These are phyloP conservation scores for Retiboletus flavoniger DNA, from an alignment of 1,284 basidiomycete species.

Conservation along the genomic window DNA sequence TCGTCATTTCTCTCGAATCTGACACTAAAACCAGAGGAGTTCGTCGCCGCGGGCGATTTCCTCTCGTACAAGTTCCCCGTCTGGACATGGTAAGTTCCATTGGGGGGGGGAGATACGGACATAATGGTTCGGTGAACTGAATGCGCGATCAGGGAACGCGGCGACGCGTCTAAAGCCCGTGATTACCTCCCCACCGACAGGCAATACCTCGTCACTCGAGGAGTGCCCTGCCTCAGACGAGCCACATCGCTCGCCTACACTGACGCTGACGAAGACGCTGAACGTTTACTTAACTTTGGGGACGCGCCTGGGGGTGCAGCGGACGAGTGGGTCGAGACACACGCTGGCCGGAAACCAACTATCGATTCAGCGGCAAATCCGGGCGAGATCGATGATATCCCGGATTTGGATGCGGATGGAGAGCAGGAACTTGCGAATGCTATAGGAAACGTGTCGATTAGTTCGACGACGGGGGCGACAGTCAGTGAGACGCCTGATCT, in stretches of 20 bases:
- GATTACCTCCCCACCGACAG: conserved; percentile 94
- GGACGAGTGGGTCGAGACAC: conserved; percentile 88
- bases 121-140: not conserved
- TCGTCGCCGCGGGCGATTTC: conserved; percentile 94
- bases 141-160: conserved; percentile 70
- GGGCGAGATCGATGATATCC: conserved; percentile 76
- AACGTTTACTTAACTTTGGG: conserved; percentile 78
- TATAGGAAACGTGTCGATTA: conserved; percentile 41
- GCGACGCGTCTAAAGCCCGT: conserved; percentile 78
- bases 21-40: conserved; percentile 70
- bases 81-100: conserved; percentile 84
- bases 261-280: conserved; percentile 91
- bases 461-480: conserved; percentile 43
- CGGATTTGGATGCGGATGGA: conserved; percentile 69
- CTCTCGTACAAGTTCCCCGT: conserved; percentile 94
- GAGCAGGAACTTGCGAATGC: conserved; percentile 43
- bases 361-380: conserved; percentile 53
- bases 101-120: too few relatives aligned
- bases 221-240: conserved; percentile 89
- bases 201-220: conserved; percentile 93
- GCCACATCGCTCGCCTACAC: conserved; percentile 92
- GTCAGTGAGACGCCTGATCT: conserved; percentile 69
- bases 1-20: conserved; percentile 5
- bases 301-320: conserved; percentile 61
- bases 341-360: conserved; percentile 64